Conservation (phyloP, 2,329 filamentous ascomycete genomes). For the Aureobasidium sp. region DNA sequence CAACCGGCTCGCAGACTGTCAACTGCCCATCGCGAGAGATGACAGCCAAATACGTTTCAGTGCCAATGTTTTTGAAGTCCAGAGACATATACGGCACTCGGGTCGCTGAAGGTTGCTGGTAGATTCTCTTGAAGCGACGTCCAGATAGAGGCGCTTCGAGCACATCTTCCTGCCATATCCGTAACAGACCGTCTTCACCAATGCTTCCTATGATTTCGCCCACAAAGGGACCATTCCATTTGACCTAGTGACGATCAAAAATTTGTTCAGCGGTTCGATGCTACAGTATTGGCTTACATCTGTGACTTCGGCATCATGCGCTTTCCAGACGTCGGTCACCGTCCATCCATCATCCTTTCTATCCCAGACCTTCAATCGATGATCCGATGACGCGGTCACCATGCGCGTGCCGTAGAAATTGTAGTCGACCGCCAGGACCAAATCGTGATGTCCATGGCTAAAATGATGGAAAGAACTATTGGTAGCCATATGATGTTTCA, state of each 20-base stretch:
- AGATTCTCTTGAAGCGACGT: slow-evolving; percentile 69
- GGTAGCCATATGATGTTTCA: slow-evolving; percentile 21
- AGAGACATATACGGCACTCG: slow-evolving; percentile 68
- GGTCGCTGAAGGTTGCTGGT: slow-evolving; percentile 58
- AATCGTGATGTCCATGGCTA: slow-evolving; percentile 68
- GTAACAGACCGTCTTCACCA: slow-evolving; percentile 81
- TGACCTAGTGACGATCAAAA: slow-evolving; percentile 51
- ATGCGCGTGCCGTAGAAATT: slow-evolving; percentile 89
- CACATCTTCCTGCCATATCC: slow-evolving; percentile 87
- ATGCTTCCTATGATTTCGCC: slow-evolving; percentile 85
- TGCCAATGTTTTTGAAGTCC: slow-evolving; percentile 77
- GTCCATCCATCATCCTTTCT: slow-evolving; percentile 72
- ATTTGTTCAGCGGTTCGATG: not conserved
- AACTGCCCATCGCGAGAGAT: slow-evolving; percentile 77
- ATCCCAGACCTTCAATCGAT: slow-evolving; percentile 88
- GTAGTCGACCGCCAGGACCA: slow-evolving; percentile 79
- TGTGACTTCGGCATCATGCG: slow-evolving; percentile 82
- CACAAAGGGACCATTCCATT: slow-evolving; percentile 87
- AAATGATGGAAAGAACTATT: slow-evolving; percentile 47
- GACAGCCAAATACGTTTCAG: slow-evolving; percentile 77
- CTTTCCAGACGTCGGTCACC: slow-evolving; percentile 79
- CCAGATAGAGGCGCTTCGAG: slow-evolving; percentile 67
- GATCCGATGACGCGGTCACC: slow-evolving; percentile 85
- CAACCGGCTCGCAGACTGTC: slow-evolving; percentile 75
- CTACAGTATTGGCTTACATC: slow-evolving; percentile 53